These are phyloP conservation scores for Penicillium vulpinum DNA, from an alignment of 2,329 filamentous ascomycete species.

Conservation along the genomic window DNA sequence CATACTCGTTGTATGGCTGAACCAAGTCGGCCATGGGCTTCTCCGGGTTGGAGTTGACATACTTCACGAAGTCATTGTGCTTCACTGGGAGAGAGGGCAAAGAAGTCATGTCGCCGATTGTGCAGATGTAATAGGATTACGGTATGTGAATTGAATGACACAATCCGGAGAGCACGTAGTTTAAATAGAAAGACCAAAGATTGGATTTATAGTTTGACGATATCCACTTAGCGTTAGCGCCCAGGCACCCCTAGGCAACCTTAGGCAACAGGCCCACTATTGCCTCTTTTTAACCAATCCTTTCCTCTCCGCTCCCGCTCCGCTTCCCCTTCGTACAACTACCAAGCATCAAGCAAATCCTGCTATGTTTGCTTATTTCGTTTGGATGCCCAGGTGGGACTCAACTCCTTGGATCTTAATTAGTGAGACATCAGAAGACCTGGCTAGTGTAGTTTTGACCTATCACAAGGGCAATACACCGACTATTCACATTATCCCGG, in stretches of 20 bases:
- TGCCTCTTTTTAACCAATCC: neutral
- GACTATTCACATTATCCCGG: too few species aligned
- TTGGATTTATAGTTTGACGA: neutral
- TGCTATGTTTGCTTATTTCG: too few species aligned
- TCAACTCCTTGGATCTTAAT: neutral
- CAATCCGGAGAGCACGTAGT: neutral
- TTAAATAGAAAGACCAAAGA: neutral
- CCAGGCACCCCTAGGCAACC: constrained; percentile 8
- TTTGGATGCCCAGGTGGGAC: too few species aligned
- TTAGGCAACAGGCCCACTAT: constrained; percentile 5
- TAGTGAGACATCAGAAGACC: neutral
- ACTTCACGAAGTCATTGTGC: constrained; percentile 30
- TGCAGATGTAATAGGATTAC: neutral
- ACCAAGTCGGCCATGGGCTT: constrained; percentile 32
- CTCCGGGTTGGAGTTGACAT: constrained; percentile 27
- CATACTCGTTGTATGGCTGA: constrained; percentile 40
- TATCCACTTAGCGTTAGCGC: neutral
- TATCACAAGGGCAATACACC: too few species aligned
- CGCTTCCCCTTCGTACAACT: neutral
- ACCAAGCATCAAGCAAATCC: neutral
- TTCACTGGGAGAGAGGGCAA: constrained; percentile 32
- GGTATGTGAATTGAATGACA: neutral
- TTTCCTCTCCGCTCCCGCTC: too few species aligned
- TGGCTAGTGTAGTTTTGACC: too few species aligned
- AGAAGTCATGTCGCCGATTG: constrained; percentile 6